phyloP scores from a whole-genome alignment of 2,329 filamentous ascomycete species.

The Botrytis fabae region DNA sequence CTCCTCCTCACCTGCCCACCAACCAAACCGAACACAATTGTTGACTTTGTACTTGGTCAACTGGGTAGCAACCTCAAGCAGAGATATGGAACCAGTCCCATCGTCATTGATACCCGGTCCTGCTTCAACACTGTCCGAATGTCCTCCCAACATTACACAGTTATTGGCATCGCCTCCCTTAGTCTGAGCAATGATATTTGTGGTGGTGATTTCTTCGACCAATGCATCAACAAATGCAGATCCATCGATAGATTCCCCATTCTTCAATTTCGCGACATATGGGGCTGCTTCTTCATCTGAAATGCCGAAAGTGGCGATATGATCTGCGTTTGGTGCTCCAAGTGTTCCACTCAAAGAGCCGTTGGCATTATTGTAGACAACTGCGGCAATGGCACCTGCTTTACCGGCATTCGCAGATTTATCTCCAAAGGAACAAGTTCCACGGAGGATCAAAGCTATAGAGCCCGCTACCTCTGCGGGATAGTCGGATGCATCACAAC shows the following conservation, averaged over 20 bases:
- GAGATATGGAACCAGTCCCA: slow-evolving; percentile 45
- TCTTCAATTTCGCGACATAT: slow-evolving; percentile 54
- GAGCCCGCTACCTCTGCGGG: slow-evolving; percentile 57
- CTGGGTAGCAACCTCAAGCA: slow-evolving; percentile 63
- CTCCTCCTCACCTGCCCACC: slow-evolving; percentile 69
- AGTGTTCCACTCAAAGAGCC: slow-evolving; percentile 68
- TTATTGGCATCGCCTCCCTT: slow-evolving; percentile 59
- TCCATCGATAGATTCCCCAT: slow-evolving; percentile 51
- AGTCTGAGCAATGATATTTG: slow-evolving; percentile 65
- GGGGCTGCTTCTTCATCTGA: slow-evolving; percentile 58
- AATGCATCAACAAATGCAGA: slow-evolving; percentile 62
- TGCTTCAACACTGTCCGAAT: slow-evolving; percentile 62
- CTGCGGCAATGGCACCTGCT: slow-evolving; percentile 68
- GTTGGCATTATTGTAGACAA: slow-evolving; percentile 60
- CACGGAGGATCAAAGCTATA: slow-evolving; percentile 71
- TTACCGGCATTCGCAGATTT: slow-evolving; percentile 69
- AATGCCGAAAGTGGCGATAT: slow-evolving; percentile 70
- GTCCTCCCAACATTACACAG: slow-evolving; percentile 65
- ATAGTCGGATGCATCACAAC: slow-evolving; percentile 66
- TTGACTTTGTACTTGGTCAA: slow-evolving; percentile 58
- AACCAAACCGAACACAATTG: slow-evolving; percentile 67
- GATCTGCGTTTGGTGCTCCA: slow-evolving; percentile 56
- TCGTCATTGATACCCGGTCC: slow-evolving; percentile 54
- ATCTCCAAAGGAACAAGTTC: slow-evolving; percentile 67
- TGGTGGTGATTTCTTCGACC: slow-evolving; percentile 45